Percentiles rank a stretch among this genome's conserved stretches.
phyloP scores from a whole-genome alignment of 768 basidiomycete species.

The Naganishia vishniacii region DNA sequence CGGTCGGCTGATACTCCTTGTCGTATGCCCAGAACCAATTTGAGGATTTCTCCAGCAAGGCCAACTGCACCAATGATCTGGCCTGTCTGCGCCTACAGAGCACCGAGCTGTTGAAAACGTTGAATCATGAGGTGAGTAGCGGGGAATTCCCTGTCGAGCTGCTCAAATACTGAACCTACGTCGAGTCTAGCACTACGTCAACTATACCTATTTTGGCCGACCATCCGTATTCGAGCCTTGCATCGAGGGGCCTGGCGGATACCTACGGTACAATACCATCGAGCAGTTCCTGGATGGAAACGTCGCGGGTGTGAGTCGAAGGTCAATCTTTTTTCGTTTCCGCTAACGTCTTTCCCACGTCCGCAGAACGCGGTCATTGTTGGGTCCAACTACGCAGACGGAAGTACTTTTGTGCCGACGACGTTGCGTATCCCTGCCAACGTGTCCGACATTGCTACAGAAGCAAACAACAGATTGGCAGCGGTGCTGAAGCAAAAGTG shows the following conservation, averaged over 20 bases:
- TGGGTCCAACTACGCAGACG: slow-evolving; percentile 20
- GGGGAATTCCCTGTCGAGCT: background rate
- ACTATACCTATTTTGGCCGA: slow-evolving; percentile 16
- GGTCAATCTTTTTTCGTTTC: background rate
- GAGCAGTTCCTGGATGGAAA: slow-evolving; percentile 6
- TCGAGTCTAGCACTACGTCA: slow-evolving; percentile 5
- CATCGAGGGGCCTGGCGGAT: slow-evolving; percentile 20
- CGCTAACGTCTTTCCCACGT: background rate
- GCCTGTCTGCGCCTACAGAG: slow-evolving; percentile 6
- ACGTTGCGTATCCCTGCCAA: slow-evolving; percentile 10
- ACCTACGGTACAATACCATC: slow-evolving; percentile 17
- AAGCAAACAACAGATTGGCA: background rate
- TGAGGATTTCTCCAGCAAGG: slow-evolving; percentile 14
- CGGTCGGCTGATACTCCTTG: background rate
- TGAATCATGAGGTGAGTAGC: slow-evolving; percentile 18
- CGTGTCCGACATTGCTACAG: background rate
- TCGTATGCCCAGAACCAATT: slow-evolving; percentile 3
- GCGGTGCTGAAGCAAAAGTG: slow-evolving; percentile 5
- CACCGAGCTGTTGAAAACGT: slow-evolving; percentile 14
- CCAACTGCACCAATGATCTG: slow-evolving; percentile 16
- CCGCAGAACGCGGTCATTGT: slow-evolving; percentile 9
- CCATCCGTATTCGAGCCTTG: slow-evolving; percentile 22
- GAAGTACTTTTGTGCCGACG: slow-evolving; percentile 14
- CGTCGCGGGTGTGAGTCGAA: slow-evolving; percentile 9
- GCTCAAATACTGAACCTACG: background rate